Percentiles rank a stretch among this genome's conserved stretches.
Conservation (phyloP, 805 yeast genomes). For the Kodamaea hsintzibuensis region DNA sequence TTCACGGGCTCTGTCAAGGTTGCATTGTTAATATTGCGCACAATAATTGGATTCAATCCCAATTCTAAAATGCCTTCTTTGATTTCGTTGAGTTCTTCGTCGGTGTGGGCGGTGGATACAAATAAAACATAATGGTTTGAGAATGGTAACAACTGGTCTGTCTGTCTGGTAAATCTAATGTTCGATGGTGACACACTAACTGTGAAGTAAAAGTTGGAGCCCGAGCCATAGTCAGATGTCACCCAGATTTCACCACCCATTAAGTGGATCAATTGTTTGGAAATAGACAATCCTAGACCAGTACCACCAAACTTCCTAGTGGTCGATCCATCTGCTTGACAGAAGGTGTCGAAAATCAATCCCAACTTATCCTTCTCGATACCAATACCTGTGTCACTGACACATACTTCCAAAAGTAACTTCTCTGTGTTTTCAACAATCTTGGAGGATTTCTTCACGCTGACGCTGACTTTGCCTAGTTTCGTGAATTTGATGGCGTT, state of each 20-base stretch:
- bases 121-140: conserved; percentile 68
- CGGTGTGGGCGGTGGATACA: conserved; percentile 63
- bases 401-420: conserved; percentile 74
- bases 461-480: conserved; percentile 75
- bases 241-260: conserved; percentile 98
- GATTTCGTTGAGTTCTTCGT: conserved; percentile 51
- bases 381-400: conserved; percentile 89
- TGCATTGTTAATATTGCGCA: conserved; percentile 57
- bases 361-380: conserved; percentile 83
- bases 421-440: conserved; percentile 38
- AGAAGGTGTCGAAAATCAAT: conserved; percentile 82
- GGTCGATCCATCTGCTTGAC: conserved; percentile 93
- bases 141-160: conserved; percentile 73
- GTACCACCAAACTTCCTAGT: conserved; percentile 93
- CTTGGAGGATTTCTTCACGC: conserved; percentile 57
- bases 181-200: conserved; percentile 74
- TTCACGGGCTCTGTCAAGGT: conserved; percentile 55
- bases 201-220: conserved; percentile 82
- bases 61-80: conserved; percentile 51
- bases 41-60: conserved; percentile 63
- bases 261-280: conserved; percentile 80
- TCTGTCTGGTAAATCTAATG: conserved; percentile 59
- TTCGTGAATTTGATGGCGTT: conserved; percentile 88
- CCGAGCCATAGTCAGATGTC: conserved; percentile 73
- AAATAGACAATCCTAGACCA: conserved; percentile 84